These are phyloP conservation scores for Dacryopinax spathularia DNA, from an alignment of 768 basidiomycete genomes.

Conservation along the genomic window DNA sequence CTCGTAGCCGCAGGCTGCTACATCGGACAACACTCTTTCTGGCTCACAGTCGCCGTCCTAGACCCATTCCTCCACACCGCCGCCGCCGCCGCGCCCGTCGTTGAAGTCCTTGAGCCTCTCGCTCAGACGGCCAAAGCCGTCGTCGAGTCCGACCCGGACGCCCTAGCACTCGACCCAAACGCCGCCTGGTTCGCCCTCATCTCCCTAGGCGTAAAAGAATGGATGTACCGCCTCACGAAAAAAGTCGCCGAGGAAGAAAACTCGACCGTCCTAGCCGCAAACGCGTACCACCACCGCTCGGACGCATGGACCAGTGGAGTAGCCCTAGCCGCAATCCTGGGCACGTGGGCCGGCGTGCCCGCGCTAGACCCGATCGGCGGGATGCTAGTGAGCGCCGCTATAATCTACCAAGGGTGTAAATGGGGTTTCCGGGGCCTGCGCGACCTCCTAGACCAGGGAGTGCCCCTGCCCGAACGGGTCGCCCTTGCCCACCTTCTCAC, in stretches of 20 bases:
- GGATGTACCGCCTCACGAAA: slow-evolving; percentile 79
- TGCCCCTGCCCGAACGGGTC: slow-evolving; percentile 40
- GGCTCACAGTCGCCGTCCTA: slow-evolving; percentile 63
- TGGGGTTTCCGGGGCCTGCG: slow-evolving; percentile 56
- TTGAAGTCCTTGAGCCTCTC: slow-evolving; percentile 40
- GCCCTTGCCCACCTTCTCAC: slow-evolving; percentile 43
- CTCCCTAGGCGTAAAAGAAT: slow-evolving; percentile 77
- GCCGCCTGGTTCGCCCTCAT: slow-evolving; percentile 91
- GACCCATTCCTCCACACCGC: slow-evolving; percentile 48
- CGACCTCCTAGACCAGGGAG: slow-evolving; percentile 74
- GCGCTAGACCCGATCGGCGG: slow-evolving; percentile 87
- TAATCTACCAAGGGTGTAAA: slow-evolving; percentile 60
- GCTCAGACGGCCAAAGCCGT: slow-evolving; percentile 33
- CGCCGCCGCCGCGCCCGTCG: slow-evolving; percentile 47
- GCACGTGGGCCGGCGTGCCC: slow-evolving; percentile 68
- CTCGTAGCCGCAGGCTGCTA: slow-evolving; percentile 59
- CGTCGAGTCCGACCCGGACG: slow-evolving; percentile 21
- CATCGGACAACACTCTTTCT: slow-evolving; percentile 73
- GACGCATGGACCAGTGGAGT: slow-evolving; percentile 90
- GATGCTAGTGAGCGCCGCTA: slow-evolving; percentile 75
- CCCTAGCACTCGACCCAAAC: slow-evolving; percentile 60
- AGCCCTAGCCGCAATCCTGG: slow-evolving; percentile 82
- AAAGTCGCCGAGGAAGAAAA: slow-evolving; percentile 82
- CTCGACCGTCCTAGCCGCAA: slow-evolving; percentile 85
- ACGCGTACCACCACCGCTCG: slow-evolving; percentile 93